Conservation (phyloP, 1,284 basidiomycete species). For the Athelia sp. region DNA sequence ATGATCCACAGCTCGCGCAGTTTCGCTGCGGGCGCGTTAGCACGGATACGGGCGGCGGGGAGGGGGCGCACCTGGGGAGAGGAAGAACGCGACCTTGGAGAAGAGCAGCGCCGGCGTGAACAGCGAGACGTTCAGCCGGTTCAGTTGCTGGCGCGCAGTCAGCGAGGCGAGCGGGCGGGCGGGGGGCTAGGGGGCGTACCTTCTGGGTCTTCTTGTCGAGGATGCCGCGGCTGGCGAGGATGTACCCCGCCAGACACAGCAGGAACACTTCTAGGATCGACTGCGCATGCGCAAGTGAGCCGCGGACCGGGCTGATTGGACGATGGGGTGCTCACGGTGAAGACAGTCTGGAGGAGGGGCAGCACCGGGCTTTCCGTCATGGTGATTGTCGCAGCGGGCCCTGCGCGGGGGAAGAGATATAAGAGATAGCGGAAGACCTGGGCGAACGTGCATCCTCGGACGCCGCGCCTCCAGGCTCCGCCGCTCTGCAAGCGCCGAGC, state of each 20-base stretch:
- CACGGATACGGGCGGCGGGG: neutral
- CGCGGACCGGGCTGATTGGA: conserved; percentile 32
- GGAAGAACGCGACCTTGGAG: conserved; percentile 86
- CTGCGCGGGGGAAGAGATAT: no score
- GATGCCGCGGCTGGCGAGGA: conserved; percentile 75
- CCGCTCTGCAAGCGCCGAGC: no score
- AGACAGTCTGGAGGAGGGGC: conserved; percentile 9
- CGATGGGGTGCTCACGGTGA: conserved; percentile 34
- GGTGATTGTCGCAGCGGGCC: no score
- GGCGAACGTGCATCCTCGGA: no score
- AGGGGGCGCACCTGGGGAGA: conserved; percentile 52
- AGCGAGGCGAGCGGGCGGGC: conserved; percentile 1
- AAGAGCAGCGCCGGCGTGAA: conserved; percentile 93
- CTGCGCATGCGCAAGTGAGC: conserved; percentile 31
- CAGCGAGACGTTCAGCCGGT: conserved; percentile 78
- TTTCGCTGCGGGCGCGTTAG: conserved; percentile 45
- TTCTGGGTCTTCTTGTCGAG: conserved; percentile 90
- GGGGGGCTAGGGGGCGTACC: conserved; percentile 32
- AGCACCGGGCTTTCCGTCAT: neutral
- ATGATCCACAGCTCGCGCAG: conserved; percentile 89
- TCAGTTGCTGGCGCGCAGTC: conserved; percentile 54
- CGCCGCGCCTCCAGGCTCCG: no score
- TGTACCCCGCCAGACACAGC: conserved; percentile 82
- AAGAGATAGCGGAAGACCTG: no score
- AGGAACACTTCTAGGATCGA: conserved; percentile 89